Evolutionary conservation across 2,329 filamentous ascomycete genomes (phyloP), one percentile per base, ranked within the genome.

Genomic region (Penicillium fuscoglaucum): DNA sequence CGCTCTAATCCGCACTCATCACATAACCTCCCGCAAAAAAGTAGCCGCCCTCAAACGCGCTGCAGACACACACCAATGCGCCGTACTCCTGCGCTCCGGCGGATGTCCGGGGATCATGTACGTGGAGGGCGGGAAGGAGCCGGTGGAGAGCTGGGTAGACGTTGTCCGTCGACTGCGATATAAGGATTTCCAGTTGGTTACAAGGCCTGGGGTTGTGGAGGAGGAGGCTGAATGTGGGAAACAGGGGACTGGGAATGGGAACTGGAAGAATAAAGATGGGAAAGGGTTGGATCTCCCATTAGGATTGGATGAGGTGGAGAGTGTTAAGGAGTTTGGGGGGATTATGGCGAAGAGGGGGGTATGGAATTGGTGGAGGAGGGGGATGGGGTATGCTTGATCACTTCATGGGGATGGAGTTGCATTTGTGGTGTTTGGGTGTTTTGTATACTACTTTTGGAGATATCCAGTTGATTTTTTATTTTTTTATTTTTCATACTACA

Each of bases 21-120:
- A 93, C 72, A 91, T 93, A 69, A 92, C 89, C 4, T 91, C 88
- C 0, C 87, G 89, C 63, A 91, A 91, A 71, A 93, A 93, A 70
- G 81, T 88, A 45, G 76, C 80, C 28, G 80, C 80, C 56, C 80
- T 93, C 24, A 88, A 89, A 72, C 85, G 87, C 2, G 82, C 84
- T 4, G 86, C 87, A 7, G 80, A 83, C 33, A 79, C 83, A 47
- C 78, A 84, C 63, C 77, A 85, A 56, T 83, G 87, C 51, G 87
- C 84, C 63, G 84, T 88, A 1, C 76, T 92, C 4, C 77, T 91
- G 1, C 83, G 89, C 28, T 86, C 83, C 61, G 88, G 89, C 12
- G 85, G 86, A 2, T 83, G 83, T 26, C 90, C 90, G 0, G 90
- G 90, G 1, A 86, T 93, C 64, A 92, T 93, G 89, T 90, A 91